Evolutionary conservation across 1,284 basidiomycete genomes (phyloP).

Genomic region (Trichosporon sp.): DNA sequence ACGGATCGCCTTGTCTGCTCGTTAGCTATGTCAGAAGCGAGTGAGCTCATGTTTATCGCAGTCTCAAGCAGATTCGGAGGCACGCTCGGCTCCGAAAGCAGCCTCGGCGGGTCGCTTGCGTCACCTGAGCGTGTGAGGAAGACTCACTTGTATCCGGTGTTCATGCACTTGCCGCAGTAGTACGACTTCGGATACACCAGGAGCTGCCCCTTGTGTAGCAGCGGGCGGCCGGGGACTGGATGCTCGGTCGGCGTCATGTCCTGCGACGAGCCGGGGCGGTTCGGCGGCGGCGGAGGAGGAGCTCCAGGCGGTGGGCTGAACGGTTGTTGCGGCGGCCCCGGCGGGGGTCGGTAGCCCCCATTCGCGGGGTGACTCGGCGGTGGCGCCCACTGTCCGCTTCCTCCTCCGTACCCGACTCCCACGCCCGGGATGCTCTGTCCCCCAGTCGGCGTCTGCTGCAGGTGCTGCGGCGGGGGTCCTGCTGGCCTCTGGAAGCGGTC

Average conservation of each 20-base stretch:
- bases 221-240: slow-evolving; percentile 43
- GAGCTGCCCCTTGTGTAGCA: slow-evolving; percentile 39
- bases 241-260: slow-evolving; percentile 35
- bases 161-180: slow-evolving; percentile 43
- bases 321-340: not conserved
- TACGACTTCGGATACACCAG: slow-evolving; percentile 45
- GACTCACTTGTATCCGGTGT: slow-evolving; percentile 46
- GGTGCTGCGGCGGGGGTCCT: slow-evolving; percentile 7
- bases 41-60: no score
- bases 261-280: not conserved
- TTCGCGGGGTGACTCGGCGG: slow-evolving; percentile 22
- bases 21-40: not conserved
- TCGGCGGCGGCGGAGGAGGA: slow-evolving; percentile 12
- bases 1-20: slow-evolving; percentile 30
- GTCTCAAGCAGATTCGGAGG: not conserved
- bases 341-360: not conserved
- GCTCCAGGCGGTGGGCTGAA: slow-evolving; percentile 3
- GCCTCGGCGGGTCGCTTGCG: not conserved
- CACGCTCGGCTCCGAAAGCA: not conserved
- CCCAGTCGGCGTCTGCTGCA: slow-evolving; percentile 16
- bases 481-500: slow-evolving; percentile 23
- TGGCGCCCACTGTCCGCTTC: slow-evolving; percentile 7
- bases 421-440: slow-evolving; percentile 34
- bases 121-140: not conserved
- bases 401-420: slow-evolving; percentile 31